Conservation (phyloP, 2,329 filamentous ascomycete species). For the Neonectria hederae region DNA sequence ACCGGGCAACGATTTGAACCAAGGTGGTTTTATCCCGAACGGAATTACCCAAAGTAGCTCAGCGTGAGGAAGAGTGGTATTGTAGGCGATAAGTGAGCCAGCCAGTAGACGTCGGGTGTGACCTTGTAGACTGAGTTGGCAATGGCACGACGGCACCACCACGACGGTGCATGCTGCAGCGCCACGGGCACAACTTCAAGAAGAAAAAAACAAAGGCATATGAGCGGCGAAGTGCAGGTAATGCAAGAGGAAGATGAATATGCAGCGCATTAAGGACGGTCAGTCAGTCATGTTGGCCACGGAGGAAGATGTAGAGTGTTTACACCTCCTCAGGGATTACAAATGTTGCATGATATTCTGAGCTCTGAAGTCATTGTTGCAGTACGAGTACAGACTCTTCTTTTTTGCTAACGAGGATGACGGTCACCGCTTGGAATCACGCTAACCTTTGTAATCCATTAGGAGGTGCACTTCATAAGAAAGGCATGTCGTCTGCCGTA, state of each 20-base stretch:
- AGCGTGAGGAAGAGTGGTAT: background rate
- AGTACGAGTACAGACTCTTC: too few species aligned
- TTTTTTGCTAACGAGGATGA: too few species aligned
- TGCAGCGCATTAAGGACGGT: constrained; percentile 11
- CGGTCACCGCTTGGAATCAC: too few species aligned
- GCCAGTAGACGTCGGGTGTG: constrained; percentile 9
- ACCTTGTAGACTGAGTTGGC: constrained; percentile 23
- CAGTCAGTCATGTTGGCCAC: constrained; percentile 13
- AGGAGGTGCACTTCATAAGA: too few species aligned
- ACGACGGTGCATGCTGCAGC: constrained; percentile 20
- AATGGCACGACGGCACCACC: constrained; percentile 19
- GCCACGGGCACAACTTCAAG: constrained; percentile 14
- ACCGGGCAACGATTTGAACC: background rate
- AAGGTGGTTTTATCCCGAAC: background rate
- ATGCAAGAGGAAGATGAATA: constrained; percentile 1
- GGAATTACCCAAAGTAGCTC: background rate
- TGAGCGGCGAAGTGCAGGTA: background rate
- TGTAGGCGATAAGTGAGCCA: constrained; percentile 9
- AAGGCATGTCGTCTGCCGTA: background rate
- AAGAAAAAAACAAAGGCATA: constrained; percentile 1
- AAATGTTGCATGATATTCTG: too few species aligned
- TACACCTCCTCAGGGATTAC: too few species aligned
- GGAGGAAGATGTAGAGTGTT: background rate
- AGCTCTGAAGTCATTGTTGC: too few species aligned
- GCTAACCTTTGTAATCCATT: too few species aligned